phyloP scores from a whole-genome alignment of 495 filamentous ascomycete species.

The Trichoderma gamsii region DNA sequence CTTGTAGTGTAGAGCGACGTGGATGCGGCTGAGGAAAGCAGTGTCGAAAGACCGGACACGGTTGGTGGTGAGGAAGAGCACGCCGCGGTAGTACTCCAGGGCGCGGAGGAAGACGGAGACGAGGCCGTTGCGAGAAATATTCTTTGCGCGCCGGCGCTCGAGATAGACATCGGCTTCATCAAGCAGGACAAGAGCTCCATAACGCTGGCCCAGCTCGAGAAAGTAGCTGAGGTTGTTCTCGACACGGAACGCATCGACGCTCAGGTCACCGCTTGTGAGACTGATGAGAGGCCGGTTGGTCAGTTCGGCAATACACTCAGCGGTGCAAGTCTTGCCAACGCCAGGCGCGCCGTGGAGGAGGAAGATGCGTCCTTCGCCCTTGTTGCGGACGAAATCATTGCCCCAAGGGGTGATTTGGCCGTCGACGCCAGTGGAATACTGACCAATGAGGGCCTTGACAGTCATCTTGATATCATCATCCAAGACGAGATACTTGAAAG shows the following conservation, averaged over 20 bases:
- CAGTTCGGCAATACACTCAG: slow-evolving; percentile 38
- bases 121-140: slow-evolving; percentile 70
- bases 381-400: slow-evolving; percentile 40
- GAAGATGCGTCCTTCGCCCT: slow-evolving; percentile 46
- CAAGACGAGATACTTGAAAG: slow-evolving; percentile 38
- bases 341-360: slow-evolving; percentile 50
- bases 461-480: slow-evolving; percentile 35
- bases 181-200: slow-evolving; percentile 37
- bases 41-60: slow-evolving; percentile 37
- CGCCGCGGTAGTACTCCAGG: slow-evolving; percentile 38
- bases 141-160: slow-evolving; percentile 62
- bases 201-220: slow-evolving; percentile 35
- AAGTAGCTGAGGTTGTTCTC: slow-evolving; percentile 36
- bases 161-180: slow-evolving; percentile 45
- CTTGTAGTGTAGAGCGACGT: slow-evolving; percentile 38
- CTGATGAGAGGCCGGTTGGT: slow-evolving; percentile 33
- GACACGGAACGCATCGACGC: slow-evolving; percentile 25
- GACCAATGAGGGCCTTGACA: slow-evolving; percentile 37
- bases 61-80: slow-evolving; percentile 41
- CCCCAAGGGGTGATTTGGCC: slow-evolving; percentile 29
- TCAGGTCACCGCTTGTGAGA: slow-evolving; percentile 36
- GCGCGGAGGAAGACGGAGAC: slow-evolving; percentile 56
- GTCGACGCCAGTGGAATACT: slow-evolving; percentile 31
- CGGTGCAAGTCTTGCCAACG: slow-evolving; percentile 46
- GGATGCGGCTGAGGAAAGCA: slow-evolving; percentile 39